Conservation (phyloP, 140 eudicot species). For the Erigeron philadelphicus region DNA sequence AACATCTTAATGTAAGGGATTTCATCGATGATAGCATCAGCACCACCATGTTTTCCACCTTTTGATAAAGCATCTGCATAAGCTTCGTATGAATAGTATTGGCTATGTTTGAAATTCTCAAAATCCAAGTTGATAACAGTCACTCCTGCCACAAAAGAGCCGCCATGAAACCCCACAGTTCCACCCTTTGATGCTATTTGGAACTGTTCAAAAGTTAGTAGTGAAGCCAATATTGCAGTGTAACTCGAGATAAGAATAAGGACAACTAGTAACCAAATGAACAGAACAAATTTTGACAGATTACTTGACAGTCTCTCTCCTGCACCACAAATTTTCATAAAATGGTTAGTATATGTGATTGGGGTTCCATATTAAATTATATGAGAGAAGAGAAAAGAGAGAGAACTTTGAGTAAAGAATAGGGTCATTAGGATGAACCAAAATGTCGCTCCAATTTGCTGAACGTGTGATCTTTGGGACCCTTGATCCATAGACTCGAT, state of each 20-base stretch:
- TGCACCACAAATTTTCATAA: background rate
- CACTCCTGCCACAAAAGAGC: slow-evolving; percentile 17
- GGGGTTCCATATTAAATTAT: background rate
- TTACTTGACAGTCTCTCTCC: slow-evolving; percentile 22
- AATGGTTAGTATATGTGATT: background rate
- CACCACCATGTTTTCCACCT: background rate
- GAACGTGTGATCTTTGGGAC: background rate
- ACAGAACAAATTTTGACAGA: slow-evolving; percentile 18
- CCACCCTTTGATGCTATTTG: slow-evolving; percentile 23
- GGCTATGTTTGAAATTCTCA: background rate
- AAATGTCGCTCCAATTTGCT: slow-evolving; percentile 15
- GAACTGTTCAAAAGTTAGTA: slow-evolving; percentile 24
- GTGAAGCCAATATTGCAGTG: slow-evolving; percentile 31
- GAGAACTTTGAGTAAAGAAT: slow-evolving; percentile 25
- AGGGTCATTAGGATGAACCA: slow-evolving; percentile 33
- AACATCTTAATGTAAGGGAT: slow-evolving; percentile 6
- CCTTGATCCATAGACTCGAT: slow-evolving; percentile 11
- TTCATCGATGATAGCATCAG: slow-evolving; percentile 1
- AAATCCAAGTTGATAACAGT: slow-evolving; percentile 20
- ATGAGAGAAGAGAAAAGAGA: background rate
- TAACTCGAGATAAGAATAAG: slow-evolving; percentile 37
- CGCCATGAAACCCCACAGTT: slow-evolving; percentile 14
- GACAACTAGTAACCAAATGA: slow-evolving; percentile 24
- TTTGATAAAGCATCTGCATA: slow-evolving; percentile 5
- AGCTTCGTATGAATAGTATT: slow-evolving; percentile 2